Conservation (phyloP, 768 basidiomycete genomes). For the Leucosporidium creatinivorum region DNA sequence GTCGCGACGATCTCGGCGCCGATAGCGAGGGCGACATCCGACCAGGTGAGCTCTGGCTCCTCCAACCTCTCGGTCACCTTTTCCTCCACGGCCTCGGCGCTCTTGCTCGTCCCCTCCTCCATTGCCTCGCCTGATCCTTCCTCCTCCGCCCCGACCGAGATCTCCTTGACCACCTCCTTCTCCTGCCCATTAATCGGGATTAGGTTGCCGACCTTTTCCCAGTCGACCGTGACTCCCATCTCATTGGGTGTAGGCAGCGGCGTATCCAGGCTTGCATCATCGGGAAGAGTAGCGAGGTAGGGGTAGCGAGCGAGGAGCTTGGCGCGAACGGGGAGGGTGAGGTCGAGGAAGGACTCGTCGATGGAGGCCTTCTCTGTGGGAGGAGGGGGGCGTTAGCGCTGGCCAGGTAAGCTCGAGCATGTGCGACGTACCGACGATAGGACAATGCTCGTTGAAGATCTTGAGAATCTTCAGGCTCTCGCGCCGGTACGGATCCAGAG, state of each 20-base stretch:
- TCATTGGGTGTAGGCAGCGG: conserved; percentile 65
- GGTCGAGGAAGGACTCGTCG: conserved; percentile 92
- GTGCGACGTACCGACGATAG: conserved; percentile 25
- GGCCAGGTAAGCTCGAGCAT: no score
- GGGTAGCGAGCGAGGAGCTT: conserved; percentile 67
- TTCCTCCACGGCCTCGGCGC: conserved; percentile 34
- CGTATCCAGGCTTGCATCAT: conserved; percentile 56
- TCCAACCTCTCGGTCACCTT: conserved; percentile 26
- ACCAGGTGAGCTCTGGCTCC: conserved; percentile 57
- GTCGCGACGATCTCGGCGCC: conserved; percentile 79
- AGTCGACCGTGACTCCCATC: conserved; percentile 44
- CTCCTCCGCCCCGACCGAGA: conserved; percentile 4
- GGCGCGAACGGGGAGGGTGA: conserved; percentile 72
- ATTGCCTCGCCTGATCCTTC: conserved; percentile 11
- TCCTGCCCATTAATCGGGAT: conserved; percentile 47
- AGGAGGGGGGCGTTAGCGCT: not conserved
- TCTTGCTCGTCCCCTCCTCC: no score
- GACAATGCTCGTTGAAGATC: conserved; percentile 68
- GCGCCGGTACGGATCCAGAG: conserved; percentile 81
- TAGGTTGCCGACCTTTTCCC: conserved; percentile 57
- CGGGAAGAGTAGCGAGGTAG: conserved; percentile 59
- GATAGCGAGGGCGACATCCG: conserved; percentile 81
- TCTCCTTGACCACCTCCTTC: conserved; percentile 18
- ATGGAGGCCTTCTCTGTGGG: conserved; percentile 86
- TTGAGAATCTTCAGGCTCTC: conserved; percentile 82